Evolutionary conservation across 345 rosid genomes (phyloP).

Genomic region (Fremontodendron californicum): DNA sequence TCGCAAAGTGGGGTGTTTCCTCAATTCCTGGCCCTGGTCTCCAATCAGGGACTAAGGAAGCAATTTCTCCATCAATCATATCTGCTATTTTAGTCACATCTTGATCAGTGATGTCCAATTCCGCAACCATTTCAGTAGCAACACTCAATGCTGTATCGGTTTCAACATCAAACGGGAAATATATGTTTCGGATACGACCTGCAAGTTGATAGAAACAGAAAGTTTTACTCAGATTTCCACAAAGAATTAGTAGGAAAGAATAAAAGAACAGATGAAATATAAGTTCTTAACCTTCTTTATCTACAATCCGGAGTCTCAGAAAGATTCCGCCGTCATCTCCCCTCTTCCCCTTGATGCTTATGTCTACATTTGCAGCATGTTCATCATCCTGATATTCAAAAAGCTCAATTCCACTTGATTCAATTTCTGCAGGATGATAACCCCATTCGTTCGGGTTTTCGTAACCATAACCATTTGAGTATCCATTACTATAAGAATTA

Average conservation of each 20-base stretch:
- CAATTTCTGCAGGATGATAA: conserved; percentile 49
- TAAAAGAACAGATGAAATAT: not conserved
- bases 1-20: conserved; percentile 55
- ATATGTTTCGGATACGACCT: conserved; percentile 78
- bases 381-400: conserved; percentile 69
- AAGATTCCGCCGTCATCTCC: conserved; percentile 60
- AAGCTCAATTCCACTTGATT: conserved; percentile 58
- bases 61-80: conserved; percentile 85
- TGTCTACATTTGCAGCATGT: conserved; percentile 47
- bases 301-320: conserved; percentile 64
- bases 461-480: conserved; percentile 37
- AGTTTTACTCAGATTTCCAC: not conserved
- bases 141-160: conserved; percentile 81
- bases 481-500: conserved; percentile 38
- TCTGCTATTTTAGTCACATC: conserved; percentile 80
- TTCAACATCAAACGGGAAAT: conserved; percentile 77
- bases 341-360: conserved; percentile 78
- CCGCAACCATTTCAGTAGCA: conserved; percentile 94
- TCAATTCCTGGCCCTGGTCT: conserved; percentile 61
- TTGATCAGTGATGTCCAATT: conserved; percentile 75
- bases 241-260: not conserved
- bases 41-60: conserved; percentile 77
- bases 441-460: conserved; percentile 45
- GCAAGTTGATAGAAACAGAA: conserved; percentile 16
- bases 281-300: conserved; percentile 68